Evolutionary conservation across 495 filamentous ascomycete species (phyloP), one percentile per base, ranked within the genome.

Genomic region (Platismatia glauca): DNA sequence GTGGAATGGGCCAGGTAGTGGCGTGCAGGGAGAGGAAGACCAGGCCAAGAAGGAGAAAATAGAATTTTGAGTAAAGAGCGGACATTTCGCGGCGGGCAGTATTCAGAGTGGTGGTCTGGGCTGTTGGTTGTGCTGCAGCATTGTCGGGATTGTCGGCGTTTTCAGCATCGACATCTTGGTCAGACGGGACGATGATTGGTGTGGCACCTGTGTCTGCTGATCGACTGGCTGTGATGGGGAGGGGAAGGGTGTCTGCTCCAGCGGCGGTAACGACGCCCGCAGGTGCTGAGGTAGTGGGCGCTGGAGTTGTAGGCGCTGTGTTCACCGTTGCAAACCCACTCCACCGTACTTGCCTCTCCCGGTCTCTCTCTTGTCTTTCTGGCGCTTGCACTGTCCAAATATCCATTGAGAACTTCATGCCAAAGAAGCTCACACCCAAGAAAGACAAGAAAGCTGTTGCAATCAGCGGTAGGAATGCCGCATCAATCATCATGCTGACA

Each of bases 381-480:
- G 90, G 90, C 31, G 87, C 88, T 73, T 97, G 92, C 24, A 91
- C 84, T 38, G 83, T 86, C 82, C 89, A 93, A 34, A 97, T 89
- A 44, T 94, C 90, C 71, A 89, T 84, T 62, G 97, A 79, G 64
- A 97, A 97, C 33, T 86, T 86, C 74, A 89, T 90, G 48, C 86
- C 89, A 66, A 90, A 82, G 64, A 86, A 85, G 55, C 87, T 83
- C 38, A 86, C 84, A 61, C 89, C 86, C 1, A 89, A 75, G 65
- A 89, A 85, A 37, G 87, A 85, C 41, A 91, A 78, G 61, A 96
- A 89, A 4, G 86, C 83, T 31, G 82, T 77, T 9, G 82, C 79
- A 39, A 87, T 76, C 60, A 96, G 75, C 33, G 86, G 79, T 16
- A 93, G 76, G 63, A 89, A 87, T 29, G 86, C 82, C 0, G 84